These are phyloP conservation scores for Penicillium sp. DNA, from an alignment of 2,329 filamentous ascomycete genomes.

Conservation along the genomic window DNA sequence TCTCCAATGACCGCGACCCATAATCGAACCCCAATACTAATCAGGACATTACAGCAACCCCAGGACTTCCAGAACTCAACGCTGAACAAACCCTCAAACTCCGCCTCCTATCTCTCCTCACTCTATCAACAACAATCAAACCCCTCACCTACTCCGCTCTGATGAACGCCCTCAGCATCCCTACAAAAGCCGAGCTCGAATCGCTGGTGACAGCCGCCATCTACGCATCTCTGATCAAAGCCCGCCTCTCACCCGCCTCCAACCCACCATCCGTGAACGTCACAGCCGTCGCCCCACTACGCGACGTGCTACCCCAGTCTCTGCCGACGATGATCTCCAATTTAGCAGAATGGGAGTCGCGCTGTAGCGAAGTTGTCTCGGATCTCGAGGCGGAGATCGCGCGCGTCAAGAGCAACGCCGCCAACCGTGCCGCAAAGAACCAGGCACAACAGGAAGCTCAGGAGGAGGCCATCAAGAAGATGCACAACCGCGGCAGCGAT, in stretches of 20 bases:
- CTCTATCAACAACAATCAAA: slow-evolving; percentile 68
- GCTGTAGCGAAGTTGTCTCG: slow-evolving; percentile 72
- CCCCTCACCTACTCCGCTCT: slow-evolving; percentile 75
- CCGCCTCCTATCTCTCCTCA: slow-evolving; percentile 84
- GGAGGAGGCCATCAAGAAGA: slow-evolving; percentile 48
- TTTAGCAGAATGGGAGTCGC: slow-evolving; percentile 73
- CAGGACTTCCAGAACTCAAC: slow-evolving; percentile 70
- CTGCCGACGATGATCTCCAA: slow-evolving; percentile 68
- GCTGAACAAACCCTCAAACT: slow-evolving; percentile 79
- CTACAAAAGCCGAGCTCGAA: slow-evolving; percentile 72
- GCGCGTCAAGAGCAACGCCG: slow-evolving; percentile 62
- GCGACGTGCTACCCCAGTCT: slow-evolving; percentile 76
- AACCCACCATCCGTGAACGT: slow-evolving; percentile 73
- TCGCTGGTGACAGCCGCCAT: slow-evolving; percentile 83
- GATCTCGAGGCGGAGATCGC: slow-evolving; percentile 77
- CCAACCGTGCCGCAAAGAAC: slow-evolving; percentile 55
- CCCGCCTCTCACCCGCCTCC: slow-evolving; percentile 86
- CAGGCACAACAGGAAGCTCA: slow-evolving; percentile 52
- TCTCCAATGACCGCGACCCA: not conserved
- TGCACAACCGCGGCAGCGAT: slow-evolving; percentile 32
- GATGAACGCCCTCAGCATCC: slow-evolving; percentile 66
- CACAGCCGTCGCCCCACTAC: slow-evolving; percentile 77
- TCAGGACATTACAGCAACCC: slow-evolving; percentile 37
- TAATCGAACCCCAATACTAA: not conserved
- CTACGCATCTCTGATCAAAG: slow-evolving; percentile 79